A percentile compares a stretch with the other conserved stretches of the same genome.
phyloP scores from a whole-genome alignment of 1,139 yeast genomes.

The Meyerozyma athensensis region DNA sequence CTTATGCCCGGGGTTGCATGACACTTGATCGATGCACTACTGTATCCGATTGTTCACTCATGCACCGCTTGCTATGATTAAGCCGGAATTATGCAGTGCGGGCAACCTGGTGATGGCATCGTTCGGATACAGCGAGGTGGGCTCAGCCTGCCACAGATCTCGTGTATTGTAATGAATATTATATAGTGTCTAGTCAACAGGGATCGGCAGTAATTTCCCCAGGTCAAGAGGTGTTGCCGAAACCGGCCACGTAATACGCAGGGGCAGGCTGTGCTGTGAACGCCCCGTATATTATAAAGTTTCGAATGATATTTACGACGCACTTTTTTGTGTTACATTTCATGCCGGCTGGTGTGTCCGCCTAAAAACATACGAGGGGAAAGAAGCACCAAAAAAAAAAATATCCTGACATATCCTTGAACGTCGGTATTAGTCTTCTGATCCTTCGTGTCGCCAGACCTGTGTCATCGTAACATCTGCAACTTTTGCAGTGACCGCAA shows the following conservation, averaged over 20 bases:
- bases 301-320: constrained; percentile 3
- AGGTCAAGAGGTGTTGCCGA: too few relatives aligned
- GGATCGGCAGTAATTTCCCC: too few relatives aligned
- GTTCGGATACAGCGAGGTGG: too few relatives aligned
- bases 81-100: neutral
- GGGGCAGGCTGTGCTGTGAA: constrained; percentile 3
- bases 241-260: constrained; percentile 1
- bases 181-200: too few relatives aligned
- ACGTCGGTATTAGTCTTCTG: too few relatives aligned
- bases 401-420: neutral
- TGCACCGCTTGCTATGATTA: neutral
- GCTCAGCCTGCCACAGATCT: too few relatives aligned
- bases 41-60: neutral
- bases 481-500: too few relatives aligned
- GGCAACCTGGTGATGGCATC: neutral
- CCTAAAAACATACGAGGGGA: constrained; percentile 2
- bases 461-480: too few relatives aligned
- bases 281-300: constrained; percentile 4
- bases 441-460: too few relatives aligned
- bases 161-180: too few relatives aligned
- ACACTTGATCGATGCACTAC: constrained; percentile 1
- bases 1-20: neutral
- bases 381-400: neutral
- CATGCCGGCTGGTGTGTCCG: constrained; percentile 3
- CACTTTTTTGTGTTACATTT: constrained; percentile 3